Conservation (phyloP, 805 yeast species). For the Komagataella pastoris region DNA sequence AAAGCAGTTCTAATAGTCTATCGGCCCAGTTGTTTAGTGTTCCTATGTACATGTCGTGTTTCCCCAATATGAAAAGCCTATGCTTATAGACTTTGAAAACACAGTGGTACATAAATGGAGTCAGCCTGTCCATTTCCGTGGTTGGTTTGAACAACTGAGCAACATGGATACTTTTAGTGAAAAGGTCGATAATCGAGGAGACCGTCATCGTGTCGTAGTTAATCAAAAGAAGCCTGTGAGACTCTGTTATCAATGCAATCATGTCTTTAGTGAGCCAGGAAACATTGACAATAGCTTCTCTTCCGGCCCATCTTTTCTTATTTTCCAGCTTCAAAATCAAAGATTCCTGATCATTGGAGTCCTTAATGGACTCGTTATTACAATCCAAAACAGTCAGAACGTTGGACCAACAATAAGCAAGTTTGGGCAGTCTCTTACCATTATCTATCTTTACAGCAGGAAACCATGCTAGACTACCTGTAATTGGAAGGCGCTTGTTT, state of each 20-base stretch:
- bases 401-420: constrained; percentile 65
- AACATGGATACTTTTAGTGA: constrained; percentile 22
- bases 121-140: background rate
- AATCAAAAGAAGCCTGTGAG: constrained; percentile 30
- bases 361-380: constrained; percentile 16
- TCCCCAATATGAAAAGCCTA: constrained; percentile 38
- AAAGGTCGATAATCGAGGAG: constrained; percentile 21
- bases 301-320: constrained; percentile 26
- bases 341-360: constrained; percentile 12
- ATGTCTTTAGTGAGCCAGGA: constrained; percentile 41
- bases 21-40: constrained; percentile 62
- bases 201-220: constrained; percentile 24
- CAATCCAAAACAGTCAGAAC: constrained; percentile 42
- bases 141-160: background rate
- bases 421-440: constrained; percentile 23
- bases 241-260: constrained; percentile 26
- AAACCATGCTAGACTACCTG: constrained; percentile 49
- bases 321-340: constrained; percentile 21
- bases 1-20: constrained; percentile 31
- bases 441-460: constrained; percentile 29
- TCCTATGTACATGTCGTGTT: constrained; percentile 42
- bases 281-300: constrained; percentile 36
- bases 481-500: constrained; percentile 14
- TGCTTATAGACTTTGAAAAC: constrained; percentile 26
- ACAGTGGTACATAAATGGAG: constrained; percentile 5